These are phyloP conservation scores for Suillus weaverae DNA, from an alignment of 768 basidiomycete genomes.

Conservation along the genomic window DNA sequence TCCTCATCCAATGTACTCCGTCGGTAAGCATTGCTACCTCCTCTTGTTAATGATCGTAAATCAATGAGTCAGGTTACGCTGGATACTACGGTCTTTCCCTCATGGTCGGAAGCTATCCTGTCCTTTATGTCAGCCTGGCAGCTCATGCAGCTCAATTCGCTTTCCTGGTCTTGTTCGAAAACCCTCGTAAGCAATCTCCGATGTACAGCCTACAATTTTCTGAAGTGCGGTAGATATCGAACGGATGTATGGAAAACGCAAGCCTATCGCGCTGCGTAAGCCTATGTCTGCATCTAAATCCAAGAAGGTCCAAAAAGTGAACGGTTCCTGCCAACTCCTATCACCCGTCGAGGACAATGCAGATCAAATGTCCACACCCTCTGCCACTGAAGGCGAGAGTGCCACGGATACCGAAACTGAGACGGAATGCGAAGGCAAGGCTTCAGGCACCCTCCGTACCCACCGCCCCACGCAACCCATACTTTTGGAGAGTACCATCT, in stretches of 20 bases:
- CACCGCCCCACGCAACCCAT: conserved; percentile 2
- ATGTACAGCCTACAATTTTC: neutral
- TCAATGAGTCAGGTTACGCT: conserved; percentile 66
- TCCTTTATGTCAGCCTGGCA: conserved; percentile 90
- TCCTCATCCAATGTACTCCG: conserved; percentile 95
- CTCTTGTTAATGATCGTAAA: neutral
- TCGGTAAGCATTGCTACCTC: conserved; percentile 43
- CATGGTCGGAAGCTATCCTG: conserved; percentile 84
- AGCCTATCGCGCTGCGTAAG: conserved; percentile 82
- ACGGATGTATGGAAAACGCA: conserved; percentile 89
- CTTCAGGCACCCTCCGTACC: conserved; percentile 6
- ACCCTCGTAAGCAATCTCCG: conserved; percentile 74
- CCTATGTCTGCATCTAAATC: conserved; percentile 45
- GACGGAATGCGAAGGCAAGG: conserved; percentile 58
- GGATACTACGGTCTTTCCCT: conserved; percentile 96
- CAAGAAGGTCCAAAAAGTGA: conserved; percentile 16
- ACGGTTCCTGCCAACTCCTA: conserved; percentile 13
- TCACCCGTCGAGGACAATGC: conserved; percentile 22
- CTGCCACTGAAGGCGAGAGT: conserved; percentile 70
- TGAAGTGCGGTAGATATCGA: conserved; percentile 69
- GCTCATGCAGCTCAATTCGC: conserved; percentile 97
- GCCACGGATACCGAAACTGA: conserved; percentile 71
- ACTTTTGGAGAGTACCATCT: conserved; percentile 40
- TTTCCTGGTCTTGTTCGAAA: conserved; percentile 94
- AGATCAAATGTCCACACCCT: conserved; percentile 51